Conservation (phyloP, 139 green algal genomes). For the Chlamydomonas sp. region DNA sequence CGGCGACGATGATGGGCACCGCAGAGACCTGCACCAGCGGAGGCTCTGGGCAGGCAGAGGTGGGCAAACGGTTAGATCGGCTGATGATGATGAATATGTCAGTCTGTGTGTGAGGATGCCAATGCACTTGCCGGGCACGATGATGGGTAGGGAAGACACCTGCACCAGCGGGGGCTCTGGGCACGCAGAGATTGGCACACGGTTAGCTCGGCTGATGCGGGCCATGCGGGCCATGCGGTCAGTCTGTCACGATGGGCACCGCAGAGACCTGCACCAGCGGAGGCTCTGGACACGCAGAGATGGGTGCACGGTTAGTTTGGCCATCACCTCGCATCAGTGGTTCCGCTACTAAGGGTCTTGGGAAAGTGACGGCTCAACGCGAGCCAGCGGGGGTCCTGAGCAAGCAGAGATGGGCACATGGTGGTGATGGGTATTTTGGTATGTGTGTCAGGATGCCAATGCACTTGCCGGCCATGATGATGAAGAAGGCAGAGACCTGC, state of each 20-base stretch:
- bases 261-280: too few relatives aligned
- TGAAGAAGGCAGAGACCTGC: background rate
- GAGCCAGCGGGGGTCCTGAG: background rate
- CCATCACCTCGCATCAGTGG: too few relatives aligned
- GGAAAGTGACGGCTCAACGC: too few relatives aligned
- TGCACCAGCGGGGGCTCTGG: background rate
- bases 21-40: background rate
- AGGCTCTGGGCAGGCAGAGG: too few relatives aligned
- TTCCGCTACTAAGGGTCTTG: too few relatives aligned
- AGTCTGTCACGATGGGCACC: too few relatives aligned
- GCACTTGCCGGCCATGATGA: constrained; percentile 3
- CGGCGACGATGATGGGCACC: background rate
- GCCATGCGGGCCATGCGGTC: too few relatives aligned
- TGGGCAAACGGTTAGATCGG: background rate
- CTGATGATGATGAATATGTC: too few relatives aligned
- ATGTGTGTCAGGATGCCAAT: constrained; percentile 6
- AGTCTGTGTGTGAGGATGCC: background rate
- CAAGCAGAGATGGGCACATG: background rate
- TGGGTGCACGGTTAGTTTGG: too few relatives aligned
- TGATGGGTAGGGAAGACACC: background rate
- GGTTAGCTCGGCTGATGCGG: background rate
- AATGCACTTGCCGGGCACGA: constrained; percentile 7
- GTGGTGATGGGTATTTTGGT: too few relatives aligned
- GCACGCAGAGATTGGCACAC: background rate
- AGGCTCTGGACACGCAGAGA: too few relatives aligned